These are phyloP conservation scores for Paecilomyces variotii DNA, from an alignment of 2,329 filamentous ascomycete species.

Conservation along the genomic window DNA sequence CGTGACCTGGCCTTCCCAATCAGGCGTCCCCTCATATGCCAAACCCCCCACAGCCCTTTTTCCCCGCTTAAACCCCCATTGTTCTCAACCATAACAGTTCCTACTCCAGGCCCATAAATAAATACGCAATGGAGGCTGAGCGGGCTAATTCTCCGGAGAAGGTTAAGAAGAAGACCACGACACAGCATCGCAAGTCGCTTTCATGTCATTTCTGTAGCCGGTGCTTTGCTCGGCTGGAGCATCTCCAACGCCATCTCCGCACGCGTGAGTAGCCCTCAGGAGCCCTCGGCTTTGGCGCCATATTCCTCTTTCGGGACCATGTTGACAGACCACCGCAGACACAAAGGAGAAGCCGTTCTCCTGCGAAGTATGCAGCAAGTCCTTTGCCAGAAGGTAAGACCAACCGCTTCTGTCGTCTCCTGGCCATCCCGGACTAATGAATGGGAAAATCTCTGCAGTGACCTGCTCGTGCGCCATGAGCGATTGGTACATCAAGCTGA, in stretches of 20 bases:
- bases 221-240: constrained; percentile 41
- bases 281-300: constrained; percentile 1
- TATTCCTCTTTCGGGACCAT: background rate
- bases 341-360: constrained; percentile 45
- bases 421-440: constrained; percentile 3
- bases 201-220: constrained; percentile 42
- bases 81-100: constrained; percentile 13
- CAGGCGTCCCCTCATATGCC: background rate
- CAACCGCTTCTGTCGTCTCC: constrained; percentile 1
- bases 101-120: constrained; percentile 6
- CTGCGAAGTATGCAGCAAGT: constrained; percentile 43
- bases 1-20: background rate
- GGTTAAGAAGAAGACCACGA: constrained; percentile 33
- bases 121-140: constrained; percentile 31
- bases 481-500: constrained; percentile 41
- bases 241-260: constrained; percentile 45
- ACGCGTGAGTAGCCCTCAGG: constrained; percentile 37
- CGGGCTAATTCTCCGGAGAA: constrained; percentile 24
- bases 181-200: constrained; percentile 38
- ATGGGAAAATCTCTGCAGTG: constrained; percentile 23
- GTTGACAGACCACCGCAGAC: constrained; percentile 28
- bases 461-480: constrained; percentile 43
- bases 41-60: background rate
- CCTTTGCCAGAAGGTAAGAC: constrained; percentile 40
- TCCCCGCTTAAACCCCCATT: background rate